Conservation (phyloP, 345 rosid genomes). For the Lepidium aucheri region DNA sequence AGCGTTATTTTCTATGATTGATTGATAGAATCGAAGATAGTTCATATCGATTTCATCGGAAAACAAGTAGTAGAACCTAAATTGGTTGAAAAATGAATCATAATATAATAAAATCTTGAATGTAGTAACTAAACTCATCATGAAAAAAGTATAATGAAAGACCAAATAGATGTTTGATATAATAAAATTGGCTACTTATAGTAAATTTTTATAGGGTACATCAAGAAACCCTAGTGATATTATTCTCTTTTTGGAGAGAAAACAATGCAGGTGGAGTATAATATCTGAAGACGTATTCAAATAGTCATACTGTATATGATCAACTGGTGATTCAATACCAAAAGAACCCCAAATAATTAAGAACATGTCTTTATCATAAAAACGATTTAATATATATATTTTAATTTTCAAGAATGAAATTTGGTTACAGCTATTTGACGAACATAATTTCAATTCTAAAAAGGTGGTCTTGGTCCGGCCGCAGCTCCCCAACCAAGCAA, state of each 20-base stretch:
- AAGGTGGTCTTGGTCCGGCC: slow-evolving; percentile 45
- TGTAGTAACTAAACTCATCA: not conserved
- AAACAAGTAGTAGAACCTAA: not conserved
- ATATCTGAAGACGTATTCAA: slow-evolving; percentile 1
- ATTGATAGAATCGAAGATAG: not conserved
- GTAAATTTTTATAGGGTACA: not conserved
- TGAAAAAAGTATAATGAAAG: not conserved
- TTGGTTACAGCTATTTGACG: slow-evolving; percentile 12
- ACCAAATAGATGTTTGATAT: not conserved
- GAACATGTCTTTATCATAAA: slow-evolving; percentile 11
- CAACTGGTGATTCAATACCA: not conserved
- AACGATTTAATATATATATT: not conserved
- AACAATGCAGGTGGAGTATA: not conserved
- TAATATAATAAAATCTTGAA: not conserved
- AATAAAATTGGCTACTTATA: not conserved
- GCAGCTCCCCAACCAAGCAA: slow-evolving; percentile 54
- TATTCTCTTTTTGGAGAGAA: not conserved
- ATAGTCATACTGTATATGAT: slow-evolving; percentile 15
- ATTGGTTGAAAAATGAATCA: not conserved
- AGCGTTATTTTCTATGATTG: not conserved
- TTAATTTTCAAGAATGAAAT: not conserved
- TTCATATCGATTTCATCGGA: not conserved
- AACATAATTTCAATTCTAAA: slow-evolving; percentile 23
- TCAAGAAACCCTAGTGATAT: not conserved
- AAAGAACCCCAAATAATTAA: not conserved